Conservation (phyloP, 352 stramenopile species). For the Halophytophthora polymorphica region DNA sequence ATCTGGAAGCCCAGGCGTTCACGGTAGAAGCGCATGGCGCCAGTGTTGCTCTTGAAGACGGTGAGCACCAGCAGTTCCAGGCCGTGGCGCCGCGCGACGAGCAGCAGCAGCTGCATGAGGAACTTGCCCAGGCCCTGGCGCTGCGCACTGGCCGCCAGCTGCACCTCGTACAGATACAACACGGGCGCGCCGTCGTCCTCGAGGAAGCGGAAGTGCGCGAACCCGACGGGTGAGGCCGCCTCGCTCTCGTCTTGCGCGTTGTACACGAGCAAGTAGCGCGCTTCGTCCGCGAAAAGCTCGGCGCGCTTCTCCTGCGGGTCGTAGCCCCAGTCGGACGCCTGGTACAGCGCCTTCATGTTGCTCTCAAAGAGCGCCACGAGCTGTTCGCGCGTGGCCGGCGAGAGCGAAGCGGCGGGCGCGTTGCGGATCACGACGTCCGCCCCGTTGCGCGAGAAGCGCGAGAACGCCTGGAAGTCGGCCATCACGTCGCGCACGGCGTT, state of each 20-base stretch:
- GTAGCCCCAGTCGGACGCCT: constrained; percentile 88
- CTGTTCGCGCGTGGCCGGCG: constrained; percentile 22
- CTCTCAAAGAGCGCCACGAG: constrained; percentile 80
- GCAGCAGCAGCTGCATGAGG: constrained; percentile 89
- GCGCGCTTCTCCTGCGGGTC: constrained; percentile 74
- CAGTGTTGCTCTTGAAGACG: constrained; percentile 90
- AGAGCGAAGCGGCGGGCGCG: constrained; percentile 34
- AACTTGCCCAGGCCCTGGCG: constrained; percentile 85
- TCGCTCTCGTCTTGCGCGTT: constrained; percentile 28
- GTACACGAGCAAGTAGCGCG: constrained; percentile 81
- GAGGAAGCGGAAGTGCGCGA: constrained; percentile 93
- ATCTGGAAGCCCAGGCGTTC: constrained; percentile 83
- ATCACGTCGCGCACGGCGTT: constrained; percentile 62
- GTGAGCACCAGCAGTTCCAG: constrained; percentile 93
- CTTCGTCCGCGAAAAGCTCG: constrained; percentile 85
- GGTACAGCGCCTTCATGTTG: constrained; percentile 92
- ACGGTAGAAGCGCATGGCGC: constrained; percentile 90
- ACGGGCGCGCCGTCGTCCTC: constrained; percentile 88
- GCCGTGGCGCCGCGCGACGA: constrained; percentile 65
- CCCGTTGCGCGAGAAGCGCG: constrained; percentile 47
- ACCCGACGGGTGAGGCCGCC: constrained; percentile 45
- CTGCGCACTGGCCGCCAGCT: constrained; percentile 66
- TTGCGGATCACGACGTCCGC: constrained; percentile 44
- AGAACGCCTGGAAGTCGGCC: constrained; percentile 57
- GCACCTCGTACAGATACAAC: constrained; percentile 94